Conservation (phyloP, 352 stramenopile species). For the Pythium rhizo-oryzae region DNA sequence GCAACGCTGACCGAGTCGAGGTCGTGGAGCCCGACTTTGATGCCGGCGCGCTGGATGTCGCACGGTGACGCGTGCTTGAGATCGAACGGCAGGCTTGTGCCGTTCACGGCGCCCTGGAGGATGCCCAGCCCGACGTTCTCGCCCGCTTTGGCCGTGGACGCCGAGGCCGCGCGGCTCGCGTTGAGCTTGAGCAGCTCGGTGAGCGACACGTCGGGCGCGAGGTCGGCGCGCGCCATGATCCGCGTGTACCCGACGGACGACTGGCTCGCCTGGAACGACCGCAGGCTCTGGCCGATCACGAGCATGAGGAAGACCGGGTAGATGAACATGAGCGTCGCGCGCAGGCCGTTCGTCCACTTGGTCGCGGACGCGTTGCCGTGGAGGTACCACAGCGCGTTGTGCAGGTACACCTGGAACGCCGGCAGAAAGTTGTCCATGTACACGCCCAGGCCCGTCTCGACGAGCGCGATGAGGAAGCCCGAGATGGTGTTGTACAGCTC, state of each 20-base stretch:
- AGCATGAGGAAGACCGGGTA: constrained; percentile 46
- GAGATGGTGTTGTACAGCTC: constrained; percentile 35
- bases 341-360: constrained; percentile 8
- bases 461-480: constrained; percentile 39
- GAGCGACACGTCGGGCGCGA: constrained; percentile 35
- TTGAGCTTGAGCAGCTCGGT: constrained; percentile 32
- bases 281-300: constrained; percentile 46
- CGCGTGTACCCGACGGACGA: constrained; percentile 46
- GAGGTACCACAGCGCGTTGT: constrained; percentile 36
- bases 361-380: constrained; percentile 10
- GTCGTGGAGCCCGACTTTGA: constrained; percentile 43
- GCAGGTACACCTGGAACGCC: constrained; percentile 46
- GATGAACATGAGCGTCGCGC: constrained; percentile 34
- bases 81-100: constrained; percentile 36
- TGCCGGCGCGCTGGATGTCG: constrained; percentile 22
- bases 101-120: constrained; percentile 40
- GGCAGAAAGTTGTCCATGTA: constrained; percentile 43
- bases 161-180: background rate
- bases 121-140: constrained; percentile 14
- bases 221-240: constrained; percentile 42
- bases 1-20: constrained; percentile 37
- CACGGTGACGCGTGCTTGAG: constrained; percentile 37
- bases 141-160: background rate
- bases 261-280: constrained; percentile 45
- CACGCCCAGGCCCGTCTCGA: constrained; percentile 32